These are phyloP conservation scores for Boletales sp. DNA, from an alignment of 768 basidiomycete genomes.

Conservation along the genomic window DNA sequence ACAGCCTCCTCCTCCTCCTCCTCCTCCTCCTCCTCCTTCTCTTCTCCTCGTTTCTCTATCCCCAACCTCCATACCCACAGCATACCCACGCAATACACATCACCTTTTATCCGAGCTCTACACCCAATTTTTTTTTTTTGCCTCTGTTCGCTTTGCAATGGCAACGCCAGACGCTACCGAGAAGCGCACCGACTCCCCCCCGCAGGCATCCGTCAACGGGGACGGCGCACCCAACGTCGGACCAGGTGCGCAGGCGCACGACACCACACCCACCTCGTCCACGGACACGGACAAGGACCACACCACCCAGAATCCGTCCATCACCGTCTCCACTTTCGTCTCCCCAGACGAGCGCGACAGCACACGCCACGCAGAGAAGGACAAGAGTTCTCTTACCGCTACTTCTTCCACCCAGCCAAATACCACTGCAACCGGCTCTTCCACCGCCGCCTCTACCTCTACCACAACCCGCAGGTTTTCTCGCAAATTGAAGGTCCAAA, in stretches of 20 bases:
- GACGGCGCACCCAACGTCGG: slow-evolving; percentile 19
- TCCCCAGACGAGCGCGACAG: slow-evolving; percentile 32
- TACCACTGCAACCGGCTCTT: slow-evolving; percentile 24
- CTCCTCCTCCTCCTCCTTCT: too few relatives aligned
- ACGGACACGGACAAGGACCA: slow-evolving; percentile 35
- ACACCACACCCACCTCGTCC: slow-evolving; percentile 27
- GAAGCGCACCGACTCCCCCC: slow-evolving; percentile 17
- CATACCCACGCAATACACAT: slow-evolving; percentile 15
- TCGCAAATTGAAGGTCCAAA: slow-evolving; percentile 23
- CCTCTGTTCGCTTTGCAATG: slow-evolving; percentile 10
- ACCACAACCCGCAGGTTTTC: slow-evolving; percentile 26
- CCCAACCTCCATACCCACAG: slow-evolving; percentile 24
- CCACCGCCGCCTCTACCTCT: slow-evolving; percentile 18
- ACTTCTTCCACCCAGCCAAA: slow-evolving; percentile 42
- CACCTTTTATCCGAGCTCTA: too few relatives aligned
- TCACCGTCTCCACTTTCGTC: slow-evolving; percentile 32
- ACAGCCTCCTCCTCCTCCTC: too few relatives aligned
- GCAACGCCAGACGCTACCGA: slow-evolving; percentile 20
- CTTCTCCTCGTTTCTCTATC: too few relatives aligned
- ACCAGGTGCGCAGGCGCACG: slow-evolving; percentile 26
- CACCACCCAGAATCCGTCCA: slow-evolving; percentile 32
- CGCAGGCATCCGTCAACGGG: slow-evolving; percentile 25
- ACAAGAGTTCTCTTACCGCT: slow-evolving; percentile 45
- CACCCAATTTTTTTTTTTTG: background rate
- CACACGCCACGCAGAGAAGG: slow-evolving; percentile 33